Conservation (phyloP, 2,329 filamentous ascomycete species). For the Chlorencoelia australis region DNA sequence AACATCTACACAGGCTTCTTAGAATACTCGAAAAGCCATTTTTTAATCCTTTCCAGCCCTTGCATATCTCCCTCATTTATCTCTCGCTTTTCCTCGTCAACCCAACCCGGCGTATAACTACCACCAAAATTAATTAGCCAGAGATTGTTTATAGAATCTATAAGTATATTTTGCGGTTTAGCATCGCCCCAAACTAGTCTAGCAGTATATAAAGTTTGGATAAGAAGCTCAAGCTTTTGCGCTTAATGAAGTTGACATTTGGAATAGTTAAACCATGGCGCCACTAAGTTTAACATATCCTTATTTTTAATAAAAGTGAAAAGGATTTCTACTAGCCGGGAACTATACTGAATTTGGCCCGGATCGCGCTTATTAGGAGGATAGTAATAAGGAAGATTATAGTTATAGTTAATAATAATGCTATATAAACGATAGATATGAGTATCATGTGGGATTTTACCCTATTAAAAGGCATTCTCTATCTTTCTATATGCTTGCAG, state of each 20-base stretch:
- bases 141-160: background rate
- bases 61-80: background rate
- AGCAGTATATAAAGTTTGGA: background rate
- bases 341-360: background rate
- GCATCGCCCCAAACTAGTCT: background rate
- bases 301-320: background rate
- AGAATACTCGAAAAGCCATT: background rate
- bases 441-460: background rate
- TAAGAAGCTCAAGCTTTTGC: background rate
- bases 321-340: background rate
- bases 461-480: background rate
- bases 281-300: background rate
- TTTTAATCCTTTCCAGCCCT: background rate
- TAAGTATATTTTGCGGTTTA: background rate
- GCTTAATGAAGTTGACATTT: background rate
- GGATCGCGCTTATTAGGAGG: no score
- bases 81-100: background rate
- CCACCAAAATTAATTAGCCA: conserved; percentile 1
- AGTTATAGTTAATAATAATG: background rate
- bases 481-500: background rate
- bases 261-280: background rate
- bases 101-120: background rate
- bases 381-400: background rate
- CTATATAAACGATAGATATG: background rate
- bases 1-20: no score